These are phyloP conservation scores for Pulveroboletus sp. DNA, from an alignment of 1,284 basidiomycete species.

Conservation along the genomic window DNA sequence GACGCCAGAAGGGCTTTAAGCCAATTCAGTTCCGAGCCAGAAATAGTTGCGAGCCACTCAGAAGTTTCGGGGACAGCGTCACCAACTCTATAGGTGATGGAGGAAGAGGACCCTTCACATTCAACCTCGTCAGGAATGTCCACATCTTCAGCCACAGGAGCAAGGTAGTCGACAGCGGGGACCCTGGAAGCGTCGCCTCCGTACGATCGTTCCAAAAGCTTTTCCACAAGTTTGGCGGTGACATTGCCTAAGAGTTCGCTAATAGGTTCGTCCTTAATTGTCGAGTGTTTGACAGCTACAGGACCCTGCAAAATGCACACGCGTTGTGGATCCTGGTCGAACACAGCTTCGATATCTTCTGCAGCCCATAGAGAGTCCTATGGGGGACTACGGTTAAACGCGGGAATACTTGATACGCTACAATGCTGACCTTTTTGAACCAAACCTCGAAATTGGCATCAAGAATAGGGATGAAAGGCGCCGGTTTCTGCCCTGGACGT, in stretches of 20 bases:
- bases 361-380: slow-evolving; percentile 97
- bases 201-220: slow-evolving; percentile 84
- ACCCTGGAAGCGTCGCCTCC: slow-evolving; percentile 76
- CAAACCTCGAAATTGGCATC: slow-evolving; percentile 94
- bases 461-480: slow-evolving; percentile 97
- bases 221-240: slow-evolving; percentile 75
- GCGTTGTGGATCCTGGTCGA: slow-evolving; percentile 97
- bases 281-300: slow-evolving; percentile 88
- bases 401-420: slow-evolving; percentile 1
- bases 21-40: slow-evolving; percentile 84
- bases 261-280: slow-evolving; percentile 90
- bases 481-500: slow-evolving; percentile 96
- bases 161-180: slow-evolving; percentile 87
- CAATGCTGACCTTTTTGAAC: slow-evolving; percentile 87
- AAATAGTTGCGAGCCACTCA: slow-evolving; percentile 85
- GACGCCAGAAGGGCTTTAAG: slow-evolving; percentile 84
- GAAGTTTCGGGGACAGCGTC: slow-evolving; percentile 56
- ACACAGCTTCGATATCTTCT: slow-evolving; percentile 98
- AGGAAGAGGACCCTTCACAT: slow-evolving; percentile 46
- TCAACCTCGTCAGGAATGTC: slow-evolving; percentile 50
- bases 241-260: slow-evolving; percentile 90
- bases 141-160: slow-evolving; percentile 48
- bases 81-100: slow-evolving; percentile 61
- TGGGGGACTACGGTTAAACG: slow-evolving; percentile 19
- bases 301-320: slow-evolving; percentile 98